These are phyloP conservation scores for Pichia sp. DNA, from an alignment of 1,139 yeast species.

Conservation along the genomic window DNA sequence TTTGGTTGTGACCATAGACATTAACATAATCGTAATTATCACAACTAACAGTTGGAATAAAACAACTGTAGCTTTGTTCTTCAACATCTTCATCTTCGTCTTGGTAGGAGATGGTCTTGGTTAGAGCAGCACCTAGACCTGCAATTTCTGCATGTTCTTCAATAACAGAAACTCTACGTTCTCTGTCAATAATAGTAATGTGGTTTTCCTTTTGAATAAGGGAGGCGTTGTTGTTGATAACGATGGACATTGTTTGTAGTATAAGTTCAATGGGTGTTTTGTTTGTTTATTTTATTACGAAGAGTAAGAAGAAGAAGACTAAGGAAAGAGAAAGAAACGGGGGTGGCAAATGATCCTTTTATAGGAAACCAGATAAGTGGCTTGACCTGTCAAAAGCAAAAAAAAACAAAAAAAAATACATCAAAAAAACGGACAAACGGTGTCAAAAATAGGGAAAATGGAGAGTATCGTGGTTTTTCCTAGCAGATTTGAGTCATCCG, in stretches of 20 bases:
- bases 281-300: neutral
- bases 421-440: neutral
- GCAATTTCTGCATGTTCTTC: slow-evolving; percentile 2
- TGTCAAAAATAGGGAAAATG: neutral
- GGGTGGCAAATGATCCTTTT: neutral
- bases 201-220: slow-evolving; percentile 9
- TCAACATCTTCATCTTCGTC: slow-evolving; percentile 2
- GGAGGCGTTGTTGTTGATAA: slow-evolving; percentile 11
- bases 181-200: slow-evolving; percentile 9
- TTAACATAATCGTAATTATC: slow-evolving; percentile 10
- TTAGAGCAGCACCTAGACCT: slow-evolving; percentile 5
- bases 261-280: neutral
- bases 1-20: slow-evolving; percentile 13
- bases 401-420: neutral
- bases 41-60: slow-evolving; percentile 9
- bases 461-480: too few relatives aligned
- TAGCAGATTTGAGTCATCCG: neutral
- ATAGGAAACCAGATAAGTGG: neutral
- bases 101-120: slow-evolving; percentile 8
- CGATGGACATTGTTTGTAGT: slow-evolving; percentile 7
- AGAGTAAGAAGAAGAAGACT: neutral
- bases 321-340: neutral
- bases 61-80: slow-evolving; percentile 2
- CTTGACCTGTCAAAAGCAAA: too few relatives aligned
- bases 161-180: slow-evolving; percentile 6